Conservation (phyloP, 2,329 filamentous ascomycete genomes). For the Monosporascus sp. region DNA sequence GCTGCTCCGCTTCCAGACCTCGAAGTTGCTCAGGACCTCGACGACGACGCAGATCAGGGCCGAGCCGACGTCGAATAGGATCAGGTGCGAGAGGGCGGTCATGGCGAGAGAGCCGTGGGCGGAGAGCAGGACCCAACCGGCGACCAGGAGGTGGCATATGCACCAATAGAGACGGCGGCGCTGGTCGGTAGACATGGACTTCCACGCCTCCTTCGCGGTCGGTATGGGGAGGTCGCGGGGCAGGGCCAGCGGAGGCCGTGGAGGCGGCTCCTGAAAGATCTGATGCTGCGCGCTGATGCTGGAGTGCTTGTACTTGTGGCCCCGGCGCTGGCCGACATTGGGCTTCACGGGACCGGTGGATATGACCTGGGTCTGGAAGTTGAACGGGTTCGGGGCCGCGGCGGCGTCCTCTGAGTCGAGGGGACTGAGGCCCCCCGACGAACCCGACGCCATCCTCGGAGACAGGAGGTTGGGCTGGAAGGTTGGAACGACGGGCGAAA, state of each 20-base stretch:
- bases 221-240: slow-evolving; percentile 90
- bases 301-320: slow-evolving; percentile 97
- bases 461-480: slow-evolving; percentile 17
- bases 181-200: slow-evolving; percentile 86
- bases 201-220: slow-evolving; percentile 80
- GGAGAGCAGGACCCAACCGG: slow-evolving; percentile 78
- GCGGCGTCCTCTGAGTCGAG: slow-evolving; percentile 21
- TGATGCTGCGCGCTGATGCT: slow-evolving; percentile 85
- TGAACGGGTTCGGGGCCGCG: slow-evolving; percentile 68
- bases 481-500: slow-evolving; percentile 25
- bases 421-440: slow-evolving; percentile 12
- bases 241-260: slow-evolving; percentile 77
- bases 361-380: slow-evolving; percentile 82
- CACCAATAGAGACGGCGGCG: slow-evolving; percentile 82
- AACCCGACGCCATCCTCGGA: slow-evolving; percentile 19
- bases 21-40: slow-evolving; percentile 92
- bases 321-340: slow-evolving; percentile 83
- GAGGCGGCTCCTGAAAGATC: slow-evolving; percentile 90
- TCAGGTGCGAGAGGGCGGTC: slow-evolving; percentile 85
- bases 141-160: slow-evolving; percentile 77
- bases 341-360: slow-evolving; percentile 73
- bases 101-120: slow-evolving; percentile 83
- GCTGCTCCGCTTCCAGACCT: slow-evolving; percentile 91
- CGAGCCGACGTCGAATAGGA: slow-evolving; percentile 92
- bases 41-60: slow-evolving; percentile 88